Conservation (phyloP, 768 basidiomycete genomes). For the Lactarius evosmus region DNA sequence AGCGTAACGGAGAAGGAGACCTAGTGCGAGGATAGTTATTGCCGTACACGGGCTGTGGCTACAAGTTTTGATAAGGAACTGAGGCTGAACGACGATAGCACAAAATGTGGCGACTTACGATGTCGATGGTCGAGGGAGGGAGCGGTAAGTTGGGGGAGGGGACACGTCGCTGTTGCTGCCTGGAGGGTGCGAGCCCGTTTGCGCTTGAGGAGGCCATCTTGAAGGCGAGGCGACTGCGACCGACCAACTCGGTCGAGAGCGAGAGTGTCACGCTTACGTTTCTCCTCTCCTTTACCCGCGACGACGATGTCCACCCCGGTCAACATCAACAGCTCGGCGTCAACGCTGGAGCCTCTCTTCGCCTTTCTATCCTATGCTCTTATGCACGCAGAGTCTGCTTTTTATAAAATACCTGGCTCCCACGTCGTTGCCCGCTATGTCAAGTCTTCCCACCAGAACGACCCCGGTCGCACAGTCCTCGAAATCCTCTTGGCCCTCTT, state of each 20-base stretch:
- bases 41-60: constrained; percentile 48
- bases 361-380: constrained; percentile 61
- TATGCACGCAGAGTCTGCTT: constrained; percentile 56
- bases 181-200: constrained; percentile 32
- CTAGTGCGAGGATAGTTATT: constrained; percentile 40
- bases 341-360: constrained; percentile 53
- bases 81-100: no score
- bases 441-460: constrained; percentile 92
- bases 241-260: constrained; percentile 7
- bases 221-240: not conserved
- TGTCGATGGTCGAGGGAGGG: constrained; percentile 37
- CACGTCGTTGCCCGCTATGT: constrained; percentile 87
- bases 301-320: constrained; percentile 32
- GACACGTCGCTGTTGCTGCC: constrained; percentile 38
- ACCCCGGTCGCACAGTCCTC: constrained; percentile 87
- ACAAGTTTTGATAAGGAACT: no score
- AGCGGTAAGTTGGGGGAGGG: constrained; percentile 40
- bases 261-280: not conserved
- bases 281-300: constrained; percentile 23
- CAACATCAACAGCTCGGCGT: constrained; percentile 41
- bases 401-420: constrained; percentile 77
- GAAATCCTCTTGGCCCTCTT: constrained; percentile 87
- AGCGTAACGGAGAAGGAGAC: constrained; percentile 71
- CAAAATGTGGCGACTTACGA: constrained; percentile 34
- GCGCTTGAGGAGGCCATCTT: constrained; percentile 34